Conservation (phyloP, 768 basidiomycete species). For the Gloeopeniophorella convolvens region DNA sequence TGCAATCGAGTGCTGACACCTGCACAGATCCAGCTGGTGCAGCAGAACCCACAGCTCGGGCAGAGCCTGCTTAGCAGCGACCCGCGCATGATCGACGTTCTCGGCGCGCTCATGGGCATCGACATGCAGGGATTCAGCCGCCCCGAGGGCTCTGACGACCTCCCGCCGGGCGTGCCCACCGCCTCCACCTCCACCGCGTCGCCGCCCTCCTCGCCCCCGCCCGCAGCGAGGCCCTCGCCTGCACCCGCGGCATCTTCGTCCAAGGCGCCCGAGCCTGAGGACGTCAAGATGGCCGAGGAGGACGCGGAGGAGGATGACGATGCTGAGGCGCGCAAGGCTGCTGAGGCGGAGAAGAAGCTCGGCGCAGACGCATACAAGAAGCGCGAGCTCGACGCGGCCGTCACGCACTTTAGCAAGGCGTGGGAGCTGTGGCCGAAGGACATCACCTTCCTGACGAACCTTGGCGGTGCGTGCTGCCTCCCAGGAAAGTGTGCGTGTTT, state of each 20-base stretch:
- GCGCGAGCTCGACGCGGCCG: conserved; percentile 73
- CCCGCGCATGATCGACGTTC: conserved; percentile 88
- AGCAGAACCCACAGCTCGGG: conserved; percentile 61
- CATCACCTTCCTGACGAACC: conserved; percentile 87
- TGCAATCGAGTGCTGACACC: not conserved
- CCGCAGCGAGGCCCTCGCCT: conserved; percentile 30
- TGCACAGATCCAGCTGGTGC: conserved; percentile 54
- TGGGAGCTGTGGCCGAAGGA: conserved; percentile 95
- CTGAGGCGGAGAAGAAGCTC: conserved; percentile 71
- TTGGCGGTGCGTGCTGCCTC: conserved; percentile 50
- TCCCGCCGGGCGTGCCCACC: conserved; percentile 54
- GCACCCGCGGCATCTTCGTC: conserved; percentile 29
- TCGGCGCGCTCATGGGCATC: conserved; percentile 89
- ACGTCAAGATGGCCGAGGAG: conserved; percentile 55
- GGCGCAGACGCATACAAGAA: conserved; percentile 84
- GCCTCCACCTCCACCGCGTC: conserved; percentile 36
- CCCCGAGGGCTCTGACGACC: conserved; percentile 77
- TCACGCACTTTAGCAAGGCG: conserved; percentile 70
- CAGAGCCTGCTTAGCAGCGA: conserved; percentile 57
- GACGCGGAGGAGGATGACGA: conserved; percentile 50
- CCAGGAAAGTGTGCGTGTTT: not conserved
- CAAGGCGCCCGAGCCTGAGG: conserved; percentile 33
- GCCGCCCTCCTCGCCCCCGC: conserved; percentile 31
- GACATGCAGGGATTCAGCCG: conserved; percentile 84
- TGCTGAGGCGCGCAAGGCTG: conserved; percentile 59